Base-by-base conservation (phyloP, 1,284 basidiomycete species). In the Meripilus lineatus region DNA sequence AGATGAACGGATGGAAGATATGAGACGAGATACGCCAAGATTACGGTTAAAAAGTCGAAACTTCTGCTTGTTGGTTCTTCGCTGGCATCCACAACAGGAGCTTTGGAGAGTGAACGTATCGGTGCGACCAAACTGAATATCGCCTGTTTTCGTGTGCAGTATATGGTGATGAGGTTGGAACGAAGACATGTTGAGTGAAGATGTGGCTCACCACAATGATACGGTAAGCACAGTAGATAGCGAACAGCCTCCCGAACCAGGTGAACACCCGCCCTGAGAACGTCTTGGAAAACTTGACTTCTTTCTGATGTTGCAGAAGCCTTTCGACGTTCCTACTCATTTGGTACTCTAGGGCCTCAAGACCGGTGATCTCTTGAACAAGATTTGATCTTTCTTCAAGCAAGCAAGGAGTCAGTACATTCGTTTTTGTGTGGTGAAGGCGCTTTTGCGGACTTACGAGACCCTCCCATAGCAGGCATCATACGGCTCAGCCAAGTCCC, bases 141-240 rank as follows among this genome's bases (percentile, higher is more conserved):
- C 2, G 78, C 80, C 84, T 87, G 23, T 25, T 18, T 8, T 32
- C 8, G 26, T 33, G 40, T 35, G n/a, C 6, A 22, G 11, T 23
- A 18, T 22, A 21, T 5, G n/a, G n/a, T 24, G 32, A 32, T 38
- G 32, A 45, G 33, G 45, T 36, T 15, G n/a, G n/a, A n/a, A 14
- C 8, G 36, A 24, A 18, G 36, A 45, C 43, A 28, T 17, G 7
- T 34, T n/a, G 26, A 26, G 15, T 32, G 39, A n/a, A 14, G 30
- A 42, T 54, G 40, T 17, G n/a, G 70, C 82, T 55, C 58, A 84
- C 86, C 44, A 70, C 80, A 47, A 82, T 50, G 35, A 81, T 71
- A 44, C 87, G 74, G 39, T 81, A 71, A 3, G 78, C 61, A 54
- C 85, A 89, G 58, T 89, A 89, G 3, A 78, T 48, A 4, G 81